A percentile compares a stretch with the other conserved stretches of the same genome.
Evolutionary conservation across 2,329 filamentous ascomycete species (phyloP).

Genomic region (Diaporthe amygdali): DNA sequence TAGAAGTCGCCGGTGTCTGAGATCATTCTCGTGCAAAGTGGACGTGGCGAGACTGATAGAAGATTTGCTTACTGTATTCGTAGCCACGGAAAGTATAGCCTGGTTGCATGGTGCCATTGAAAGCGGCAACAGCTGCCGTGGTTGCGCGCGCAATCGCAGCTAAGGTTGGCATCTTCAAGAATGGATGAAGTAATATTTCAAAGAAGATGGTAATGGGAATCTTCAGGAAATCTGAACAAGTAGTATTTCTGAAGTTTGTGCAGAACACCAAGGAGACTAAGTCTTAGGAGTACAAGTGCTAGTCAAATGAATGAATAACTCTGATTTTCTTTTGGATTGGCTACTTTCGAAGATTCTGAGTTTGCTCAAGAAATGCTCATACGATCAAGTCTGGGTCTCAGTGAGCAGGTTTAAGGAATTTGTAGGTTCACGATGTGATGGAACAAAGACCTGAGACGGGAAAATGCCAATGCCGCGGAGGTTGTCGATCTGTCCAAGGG

Average conservation of each 20-base stretch:
- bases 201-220: background rate
- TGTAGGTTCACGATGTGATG: background rate
- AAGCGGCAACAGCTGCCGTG: background rate
- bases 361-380: background rate
- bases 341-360: background rate
- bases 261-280: background rate
- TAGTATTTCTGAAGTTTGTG: no score
- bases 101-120: background rate
- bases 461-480: background rate
- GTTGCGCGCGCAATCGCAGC: background rate
- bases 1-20: background rate
- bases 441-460: background rate
- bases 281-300: background rate
- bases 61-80: background rate
- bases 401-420: background rate
- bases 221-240: background rate
- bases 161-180: background rate
- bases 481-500: background rate
- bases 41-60: background rate
- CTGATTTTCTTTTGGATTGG: background rate
- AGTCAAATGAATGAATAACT: background rate
- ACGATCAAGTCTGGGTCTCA: background rate
- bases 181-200: no score
- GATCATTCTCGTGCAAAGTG: background rate
- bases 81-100: background rate